phyloP scores from a whole-genome alignment of 139 green algal genomes.

The Tetradesmus obliquus region DNA sequence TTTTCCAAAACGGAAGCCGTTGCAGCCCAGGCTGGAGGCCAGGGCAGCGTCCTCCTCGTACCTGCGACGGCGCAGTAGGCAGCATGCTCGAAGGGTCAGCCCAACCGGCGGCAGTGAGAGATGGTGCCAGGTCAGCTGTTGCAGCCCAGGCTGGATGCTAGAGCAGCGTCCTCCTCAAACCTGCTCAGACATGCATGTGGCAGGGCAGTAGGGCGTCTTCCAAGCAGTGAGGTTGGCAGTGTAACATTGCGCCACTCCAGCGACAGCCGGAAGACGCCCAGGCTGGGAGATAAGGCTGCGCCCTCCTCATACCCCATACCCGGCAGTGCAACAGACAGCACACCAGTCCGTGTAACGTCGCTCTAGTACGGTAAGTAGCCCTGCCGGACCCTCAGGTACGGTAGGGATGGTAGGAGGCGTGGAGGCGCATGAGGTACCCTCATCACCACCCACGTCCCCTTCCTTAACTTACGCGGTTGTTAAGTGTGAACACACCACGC shows the following conservation, averaged over 20 bases:
- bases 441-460: too few relatives aligned
- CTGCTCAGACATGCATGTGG: neutral
- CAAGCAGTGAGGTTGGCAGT: neutral
- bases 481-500: too few relatives aligned
- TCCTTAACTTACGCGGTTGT: too few relatives aligned
- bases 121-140: neutral
- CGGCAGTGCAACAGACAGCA: too few relatives aligned
- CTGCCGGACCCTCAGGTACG: too few relatives aligned
- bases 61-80: neutral
- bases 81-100: neutral
- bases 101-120: too few relatives aligned
- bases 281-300: constrained; percentile 42
- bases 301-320: too few relatives aligned
- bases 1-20: constrained; percentile 57
- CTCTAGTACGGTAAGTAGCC: too few relatives aligned
- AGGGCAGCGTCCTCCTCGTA: constrained; percentile 60
- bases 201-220: neutral
- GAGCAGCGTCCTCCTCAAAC: constrained; percentile 60
- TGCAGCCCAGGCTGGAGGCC: constrained; percentile 60
- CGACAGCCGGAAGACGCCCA: neutral
- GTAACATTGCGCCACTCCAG: too few relatives aligned
- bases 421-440: too few relatives aligned
- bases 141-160: constrained; percentile 17
- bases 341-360: too few relatives aligned
- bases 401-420: too few relatives aligned